These are phyloP conservation scores for Pythium graminicola DNA, from an alignment of 352 stramenopile genomes.

Conservation along the genomic window DNA sequence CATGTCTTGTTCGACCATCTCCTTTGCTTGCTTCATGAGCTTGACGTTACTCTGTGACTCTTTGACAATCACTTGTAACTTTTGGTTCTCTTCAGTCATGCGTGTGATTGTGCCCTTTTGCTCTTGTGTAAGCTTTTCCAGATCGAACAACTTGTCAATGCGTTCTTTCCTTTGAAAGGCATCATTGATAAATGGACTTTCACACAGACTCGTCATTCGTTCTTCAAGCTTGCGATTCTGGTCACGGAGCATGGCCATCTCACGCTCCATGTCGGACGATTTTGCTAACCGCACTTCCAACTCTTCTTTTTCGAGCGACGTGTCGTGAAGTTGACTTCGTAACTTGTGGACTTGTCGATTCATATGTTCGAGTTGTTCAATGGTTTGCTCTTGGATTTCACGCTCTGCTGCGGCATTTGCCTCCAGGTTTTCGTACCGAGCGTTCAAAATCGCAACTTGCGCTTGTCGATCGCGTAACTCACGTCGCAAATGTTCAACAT, in stretches of 20 bases:
- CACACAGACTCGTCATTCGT: conserved; percentile 85
- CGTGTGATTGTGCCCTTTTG: conserved; percentile 67
- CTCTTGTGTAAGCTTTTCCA: conserved; percentile 78
- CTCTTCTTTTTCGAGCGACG: conserved; percentile 71
- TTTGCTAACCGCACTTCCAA: conserved; percentile 56
- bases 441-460: conserved; percentile 79
- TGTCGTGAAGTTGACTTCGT: conserved; percentile 73
- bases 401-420: conserved; percentile 68
- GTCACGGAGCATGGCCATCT: conserved; percentile 61
- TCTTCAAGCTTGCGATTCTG: conserved; percentile 87
- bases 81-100: conserved; percentile 72
- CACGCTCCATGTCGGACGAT: conserved; percentile 70
- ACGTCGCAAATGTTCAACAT: conserved; percentile 54
- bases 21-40: conserved; percentile 69
- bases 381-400: conserved; percentile 87
- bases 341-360: conserved; percentile 89
- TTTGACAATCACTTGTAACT: conserved; percentile 68
- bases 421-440: conserved; percentile 86
- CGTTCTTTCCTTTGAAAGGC: conserved; percentile 83
- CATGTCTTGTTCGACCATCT: conserved; percentile 59
- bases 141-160: conserved; percentile 77
- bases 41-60: conserved; percentile 83
- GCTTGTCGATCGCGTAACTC: conserved; percentile 78
- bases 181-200: conserved; percentile 92
- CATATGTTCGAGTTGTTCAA: conserved; percentile 86